Conservation (phyloP, 2,329 filamentous ascomycete species). For the Talaromyces islandicus region DNA sequence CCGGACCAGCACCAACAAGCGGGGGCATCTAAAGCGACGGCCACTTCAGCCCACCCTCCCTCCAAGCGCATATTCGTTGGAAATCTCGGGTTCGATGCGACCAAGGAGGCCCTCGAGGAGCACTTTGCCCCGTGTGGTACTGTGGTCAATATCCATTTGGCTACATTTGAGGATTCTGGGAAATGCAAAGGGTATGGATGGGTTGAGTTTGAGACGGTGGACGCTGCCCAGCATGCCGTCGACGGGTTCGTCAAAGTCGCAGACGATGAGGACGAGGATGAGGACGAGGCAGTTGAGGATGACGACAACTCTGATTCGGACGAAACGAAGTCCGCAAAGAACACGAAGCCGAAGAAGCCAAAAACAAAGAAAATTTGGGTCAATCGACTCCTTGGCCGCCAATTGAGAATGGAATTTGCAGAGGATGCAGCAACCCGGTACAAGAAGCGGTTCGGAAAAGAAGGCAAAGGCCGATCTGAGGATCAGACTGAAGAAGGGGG, state of each 20-base stretch:
- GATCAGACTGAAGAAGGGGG: conserved; percentile 14
- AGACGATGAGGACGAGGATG: conserved; percentile 40
- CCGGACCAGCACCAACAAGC: conserved; percentile 58
- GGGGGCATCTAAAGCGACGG: conserved; percentile 21
- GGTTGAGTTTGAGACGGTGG: conserved; percentile 80
- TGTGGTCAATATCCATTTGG: conserved; percentile 77
- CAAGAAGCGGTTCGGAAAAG: conserved; percentile 87
- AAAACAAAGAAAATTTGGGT: conserved; percentile 62
- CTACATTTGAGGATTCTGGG: conserved; percentile 91
- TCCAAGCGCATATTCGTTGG: conserved; percentile 83
- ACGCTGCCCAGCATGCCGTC: conserved; percentile 69
- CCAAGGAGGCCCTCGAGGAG: conserved; percentile 69
- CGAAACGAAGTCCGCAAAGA: conserved; percentile 9
- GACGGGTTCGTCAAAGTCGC: conserved; percentile 69
- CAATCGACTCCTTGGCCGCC: conserved; percentile 72
- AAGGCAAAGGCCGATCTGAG: conserved; percentile 37
- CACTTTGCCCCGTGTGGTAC: conserved; percentile 83
- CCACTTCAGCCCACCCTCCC: conserved; percentile 53
- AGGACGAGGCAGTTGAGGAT: conserved; percentile 45
- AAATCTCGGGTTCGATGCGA: conserved; percentile 77
- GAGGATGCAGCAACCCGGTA: conserved; percentile 86
- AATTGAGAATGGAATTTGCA: conserved; percentile 83
- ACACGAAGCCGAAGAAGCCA: conserved; percentile 21
- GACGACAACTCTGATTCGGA: conserved; percentile 32
- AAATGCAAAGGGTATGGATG: conserved; percentile 98